Evolutionary conservation across 345 rosid species (phyloP), one percentile per base, ranked within the genome.

Genomic region (Anastatica hierochuntica): DNA sequence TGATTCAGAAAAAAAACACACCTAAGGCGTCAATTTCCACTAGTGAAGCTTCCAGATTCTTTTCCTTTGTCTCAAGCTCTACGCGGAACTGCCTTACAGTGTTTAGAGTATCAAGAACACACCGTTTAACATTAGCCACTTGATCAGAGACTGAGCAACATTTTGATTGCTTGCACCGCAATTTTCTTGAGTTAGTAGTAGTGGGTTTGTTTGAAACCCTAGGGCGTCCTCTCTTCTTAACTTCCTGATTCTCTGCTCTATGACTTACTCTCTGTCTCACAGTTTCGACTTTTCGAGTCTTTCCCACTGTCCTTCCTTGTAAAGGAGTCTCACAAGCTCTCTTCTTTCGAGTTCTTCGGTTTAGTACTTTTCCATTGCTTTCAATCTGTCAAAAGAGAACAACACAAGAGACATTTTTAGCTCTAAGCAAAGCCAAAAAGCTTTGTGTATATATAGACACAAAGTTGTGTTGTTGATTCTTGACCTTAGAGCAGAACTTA

Each of bases 401-500:
- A n/a, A n/a, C n/a, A 33, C 45, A 34, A n/a, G 18, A 40, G 10
- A 60, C 36, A 15, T n/a, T n/a, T n/a, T 27, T 26, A 27, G 48
- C 47, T 46, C 38, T 39, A 43, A 16, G 37, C 27, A 24, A 24
- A 24, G 3, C n/a, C n/a, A n/a, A n/a, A 24, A 26, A n/a, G n/a
- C n/a, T n/a, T n/a, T n/a, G n/a, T n/a, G n/a, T n/a, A n/a, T n/a
- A n/a, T n/a, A n/a, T n/a, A n/a, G n/a, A n/a, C n/a, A n/a, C n/a
- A n/a, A n/a, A n/a, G 13, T 41, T 30, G 8, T 56, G 24, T n/a
- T n/a, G n/a, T n/a, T n/a, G n/a, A n/a, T n/a, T n/a, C n/a, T n/a
- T n/a, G n/a, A 64, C 69, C 69, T 64, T 64, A 26, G 38, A 64
- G 40, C 5, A 14, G 52, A 64, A 64, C 52, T 34, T 64, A 49